Base-by-base conservation (phyloP, 2,329 filamentous ascomycete genomes). In the Cryphonectria radicalis region DNA sequence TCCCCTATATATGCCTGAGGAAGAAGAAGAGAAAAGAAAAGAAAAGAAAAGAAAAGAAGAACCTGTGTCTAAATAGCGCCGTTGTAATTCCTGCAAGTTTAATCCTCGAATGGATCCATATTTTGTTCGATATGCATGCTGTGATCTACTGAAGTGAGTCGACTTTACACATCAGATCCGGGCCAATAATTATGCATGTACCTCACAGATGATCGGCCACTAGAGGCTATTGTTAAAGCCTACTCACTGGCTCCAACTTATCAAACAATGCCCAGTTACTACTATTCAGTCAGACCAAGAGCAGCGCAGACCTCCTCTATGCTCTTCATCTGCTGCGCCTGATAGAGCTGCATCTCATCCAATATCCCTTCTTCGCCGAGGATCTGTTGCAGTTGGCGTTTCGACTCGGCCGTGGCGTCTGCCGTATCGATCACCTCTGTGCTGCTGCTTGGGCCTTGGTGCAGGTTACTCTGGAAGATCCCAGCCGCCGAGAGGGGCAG, bases 401-500 rank as follows among this genome's bases (percentile, higher is more conserved):
- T 70, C 22, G 68, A 70, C 42, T 62, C 68, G 1, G 50, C n/a
- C 13, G 66, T 62, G 0, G 32, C 40, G n/a, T 62, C 13, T n/a
- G 0, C n/a, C 42, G 28, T 25, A 3, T 22, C 8, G 25, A 7
- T 64, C 17, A 46, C 40, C 25, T 65, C 32, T 2, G n/a, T 25
- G 11, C 63, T 63, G 32, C 67, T 63, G 32, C 46, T 35, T 43
- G 64, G 64, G 28, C 60, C 57, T 3, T 66, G 67, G 35, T 70
- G 72, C 50, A 73, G 40, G 22, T 73, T 73, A 19, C 67, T 70
- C 60, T 73, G 72, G 40, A 73, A 73, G 40, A 88, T 88, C 0
- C 85, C 85, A 0, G 84, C 86, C 0, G 86, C 86, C 1, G 84
- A 86, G 1, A 88, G 76, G 0, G 86, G 86, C 4, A 88, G 77